These are phyloP conservation scores for Auriculariales sp. DNA, from an alignment of 768 basidiomycete genomes.

Conservation along the genomic window DNA sequence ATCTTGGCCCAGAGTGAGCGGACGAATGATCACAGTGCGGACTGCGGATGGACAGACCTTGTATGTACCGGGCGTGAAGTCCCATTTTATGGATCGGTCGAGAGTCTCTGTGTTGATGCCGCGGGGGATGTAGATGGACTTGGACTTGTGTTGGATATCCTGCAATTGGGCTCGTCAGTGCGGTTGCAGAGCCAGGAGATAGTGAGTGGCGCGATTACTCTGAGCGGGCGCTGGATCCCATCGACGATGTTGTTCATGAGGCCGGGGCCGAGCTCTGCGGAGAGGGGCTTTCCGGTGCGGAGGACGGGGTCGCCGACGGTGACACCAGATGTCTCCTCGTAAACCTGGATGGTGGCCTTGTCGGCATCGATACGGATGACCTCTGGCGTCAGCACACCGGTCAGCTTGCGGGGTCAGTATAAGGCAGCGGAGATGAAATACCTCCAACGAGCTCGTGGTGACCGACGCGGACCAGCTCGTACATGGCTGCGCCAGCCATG, in stretches of 20 bases:
- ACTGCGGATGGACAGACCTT: constrained; percentile 31
- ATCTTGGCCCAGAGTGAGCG: constrained; percentile 30
- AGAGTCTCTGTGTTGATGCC: constrained; percentile 97
- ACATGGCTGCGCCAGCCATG: constrained; percentile 94
- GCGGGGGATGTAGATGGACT: constrained; percentile 98
- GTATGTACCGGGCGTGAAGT: constrained; percentile 74
- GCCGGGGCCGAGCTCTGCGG: constrained; percentile 95
- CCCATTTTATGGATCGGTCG: constrained; percentile 81
- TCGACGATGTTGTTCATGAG: constrained; percentile 99
- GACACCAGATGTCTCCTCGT: constrained; percentile 98
- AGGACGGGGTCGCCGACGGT: constrained; percentile 97
- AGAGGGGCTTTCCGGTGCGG: constrained; percentile 93
- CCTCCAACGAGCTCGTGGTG: constrained; percentile 98
- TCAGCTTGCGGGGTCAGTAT: too few species aligned
- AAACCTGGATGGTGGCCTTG: constrained; percentile 97
- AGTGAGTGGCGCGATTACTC: constrained; percentile 34
- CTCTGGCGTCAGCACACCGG: too few species aligned
- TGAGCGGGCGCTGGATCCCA: constrained; percentile 85
- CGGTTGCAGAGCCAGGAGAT: constrained; percentile 2
- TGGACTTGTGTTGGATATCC: constrained; percentile 91
- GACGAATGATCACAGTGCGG: constrained; percentile 3
- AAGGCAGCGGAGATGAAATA: too few species aligned
- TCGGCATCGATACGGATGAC: constrained; percentile 98
- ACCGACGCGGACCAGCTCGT: constrained; percentile 94
- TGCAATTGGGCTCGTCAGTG: constrained; percentile 20